Evolutionary conservation across 2,329 filamentous ascomycete species (phyloP).

Genomic region (Mariannaea elegans): DNA sequence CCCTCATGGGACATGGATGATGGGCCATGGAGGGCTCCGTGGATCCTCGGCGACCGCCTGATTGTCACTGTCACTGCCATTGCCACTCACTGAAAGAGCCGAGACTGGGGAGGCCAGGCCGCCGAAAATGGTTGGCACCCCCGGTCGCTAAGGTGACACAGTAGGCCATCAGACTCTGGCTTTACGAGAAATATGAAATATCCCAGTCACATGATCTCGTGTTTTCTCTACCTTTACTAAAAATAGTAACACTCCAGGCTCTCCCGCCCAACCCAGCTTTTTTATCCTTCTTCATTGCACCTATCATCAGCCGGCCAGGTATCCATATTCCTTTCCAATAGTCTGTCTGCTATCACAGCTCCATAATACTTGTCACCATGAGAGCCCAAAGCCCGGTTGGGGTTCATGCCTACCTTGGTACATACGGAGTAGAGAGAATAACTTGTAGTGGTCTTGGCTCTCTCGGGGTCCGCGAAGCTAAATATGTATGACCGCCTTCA

Average conservation of each 20-base stretch:
- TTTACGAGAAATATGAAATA: constrained; percentile 10
- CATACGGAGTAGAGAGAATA: not conserved
- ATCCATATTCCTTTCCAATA: not conserved
- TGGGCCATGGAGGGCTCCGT: not conserved
- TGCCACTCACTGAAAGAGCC: constrained; percentile 3
- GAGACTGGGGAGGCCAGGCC: too few species aligned
- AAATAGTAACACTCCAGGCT: constrained; percentile 33
- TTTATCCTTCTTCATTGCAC: not conserved
- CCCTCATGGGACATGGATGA: not conserved
- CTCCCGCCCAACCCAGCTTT: not conserved
- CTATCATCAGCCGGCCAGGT: not conserved
- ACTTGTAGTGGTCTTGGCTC: too few species aligned
- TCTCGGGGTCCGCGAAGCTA: too few species aligned
- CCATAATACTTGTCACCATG: too few species aligned
- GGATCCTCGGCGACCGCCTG: not conserved
- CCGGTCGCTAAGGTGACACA: constrained; percentile 21
- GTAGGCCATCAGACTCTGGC: too few species aligned
- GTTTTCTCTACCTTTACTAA: constrained; percentile 35
- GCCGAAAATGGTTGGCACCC: constrained; percentile 2
- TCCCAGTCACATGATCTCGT: constrained; percentile 43
- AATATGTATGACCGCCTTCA: too few species aligned
- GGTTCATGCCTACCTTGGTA: not conserved
- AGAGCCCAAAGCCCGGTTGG: too few species aligned
- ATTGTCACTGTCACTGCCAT: not conserved
- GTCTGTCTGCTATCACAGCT: too few species aligned